phyloP scores from a whole-genome alignment of 371 early-diverging fungal species.

The Conidiobolus incongruus region DNA sequence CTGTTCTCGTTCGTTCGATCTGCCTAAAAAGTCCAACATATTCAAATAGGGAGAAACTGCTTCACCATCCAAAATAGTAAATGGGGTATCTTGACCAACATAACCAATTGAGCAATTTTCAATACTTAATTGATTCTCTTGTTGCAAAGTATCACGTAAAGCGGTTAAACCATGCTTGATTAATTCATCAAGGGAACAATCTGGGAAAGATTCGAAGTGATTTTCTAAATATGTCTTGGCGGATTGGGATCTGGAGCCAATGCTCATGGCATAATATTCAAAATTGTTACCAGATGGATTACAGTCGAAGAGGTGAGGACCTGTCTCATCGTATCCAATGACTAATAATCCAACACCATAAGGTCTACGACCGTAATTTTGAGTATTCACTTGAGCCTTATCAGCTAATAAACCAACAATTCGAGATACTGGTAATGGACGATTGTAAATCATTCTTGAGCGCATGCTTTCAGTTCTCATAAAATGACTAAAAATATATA shows the following conservation, averaged over 20 bases:
- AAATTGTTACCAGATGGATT: constrained; percentile 81
- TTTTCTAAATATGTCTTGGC: constrained; percentile 93
- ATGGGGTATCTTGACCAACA: constrained; percentile 58
- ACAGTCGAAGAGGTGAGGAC: constrained; percentile 88
- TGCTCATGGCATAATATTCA: constrained; percentile 86
- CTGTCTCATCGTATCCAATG: constrained; percentile 77
- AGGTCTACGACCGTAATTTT: constrained; percentile 87
- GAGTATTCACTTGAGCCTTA: constrained; percentile 95
- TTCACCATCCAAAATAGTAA: constrained; percentile 68
- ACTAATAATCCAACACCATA: constrained; percentile 95
- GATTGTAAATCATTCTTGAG: constrained; percentile 71
- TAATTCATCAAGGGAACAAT: constrained; percentile 60
- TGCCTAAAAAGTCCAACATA: constrained; percentile 28
- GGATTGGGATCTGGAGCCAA: constrained; percentile 91
- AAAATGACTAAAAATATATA: constrained; percentile 58
- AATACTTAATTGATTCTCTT: constrained; percentile 63
- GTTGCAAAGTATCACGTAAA: constrained; percentile 80
- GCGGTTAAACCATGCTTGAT: constrained; percentile 82
- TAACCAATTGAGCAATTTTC: constrained; percentile 74
- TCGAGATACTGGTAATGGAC: constrained; percentile 75
- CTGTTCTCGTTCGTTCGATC: too few relatives aligned
- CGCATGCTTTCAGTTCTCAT: constrained; percentile 90
- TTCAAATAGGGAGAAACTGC: constrained; percentile 44
- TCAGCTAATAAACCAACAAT: constrained; percentile 73
- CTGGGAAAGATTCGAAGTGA: constrained; percentile 51